Evolutionary conservation across 805 yeast species (phyloP), one percentile per base, ranked within the genome.

Genomic region (Tetrapisispora taiwanensis): DNA sequence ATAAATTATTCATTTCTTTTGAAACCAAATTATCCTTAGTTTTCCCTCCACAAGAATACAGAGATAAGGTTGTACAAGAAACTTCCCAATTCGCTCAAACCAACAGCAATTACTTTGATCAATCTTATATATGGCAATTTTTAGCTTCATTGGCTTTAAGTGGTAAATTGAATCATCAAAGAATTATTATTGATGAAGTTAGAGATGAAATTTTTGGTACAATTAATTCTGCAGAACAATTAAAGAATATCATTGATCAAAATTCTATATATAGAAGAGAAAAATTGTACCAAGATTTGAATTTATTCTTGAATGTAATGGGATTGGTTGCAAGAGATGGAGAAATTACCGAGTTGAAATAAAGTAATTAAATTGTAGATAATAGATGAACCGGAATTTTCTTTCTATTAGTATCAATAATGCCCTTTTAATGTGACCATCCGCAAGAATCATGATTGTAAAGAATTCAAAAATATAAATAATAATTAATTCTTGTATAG

Each of bases 91-190:
- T 46, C 17, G 46, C 31, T 13, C 30, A 37, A 19, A 7, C 33
- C 3, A 33, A 22, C 4, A 20, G 17, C 18, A 34, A 46, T 30
- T 53, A 52, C 31, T 71, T 66, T 44, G 90, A 83, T 56, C 88
- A 81, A 51, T 76, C 88, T 31, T 88, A 89, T 58, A 87, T 87
- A 41, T 90, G 98, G 98, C 97, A 90, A 68, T 89, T 90, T 59
- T 75, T 90, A 63, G 98, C 98, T 19, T 83, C 95, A 13, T 73
- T 90, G 48, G 90, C 97, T 0, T 70, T 90, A 50, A 90, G 95
- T 48, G 95, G 97, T 51, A 81, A 84, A 60, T 69, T 85, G 54
- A 82, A 82, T 55, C 96, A 89, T 60, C 97, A 90, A 73, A 77
- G 96, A 68, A 78, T 86, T 48, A 84, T 90, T 54, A 95, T 90